Percentiles rank a stretch among this genome's conserved stretches.
These are phyloP conservation scores for Epichloe bromicola DNA, from an alignment of 2,329 filamentous ascomycete species.

Conservation along the genomic window DNA sequence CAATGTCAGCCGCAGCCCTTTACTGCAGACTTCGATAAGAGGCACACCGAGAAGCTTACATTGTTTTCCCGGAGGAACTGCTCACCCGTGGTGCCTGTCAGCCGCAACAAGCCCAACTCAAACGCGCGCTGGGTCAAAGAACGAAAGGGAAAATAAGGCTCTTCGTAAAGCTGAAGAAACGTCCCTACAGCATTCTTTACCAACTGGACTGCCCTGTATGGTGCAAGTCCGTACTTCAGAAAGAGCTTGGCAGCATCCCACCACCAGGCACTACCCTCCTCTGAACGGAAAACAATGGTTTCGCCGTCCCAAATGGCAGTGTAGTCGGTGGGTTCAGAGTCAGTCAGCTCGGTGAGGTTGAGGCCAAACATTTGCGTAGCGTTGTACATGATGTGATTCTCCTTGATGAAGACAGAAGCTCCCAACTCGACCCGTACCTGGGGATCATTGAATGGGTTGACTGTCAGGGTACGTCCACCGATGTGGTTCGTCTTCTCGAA, in stretches of 20 bases:
- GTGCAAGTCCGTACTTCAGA: constrained; percentile 75
- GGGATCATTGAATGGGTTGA: constrained; percentile 59
- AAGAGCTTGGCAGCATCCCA: constrained; percentile 69
- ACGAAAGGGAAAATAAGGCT: constrained; percentile 71
- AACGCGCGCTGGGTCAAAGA: constrained; percentile 58
- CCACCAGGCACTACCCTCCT: constrained; percentile 51
- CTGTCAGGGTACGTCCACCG: constrained; percentile 78
- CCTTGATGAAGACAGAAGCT: constrained; percentile 78
- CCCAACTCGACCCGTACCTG: constrained; percentile 68
- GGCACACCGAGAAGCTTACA: background rate
- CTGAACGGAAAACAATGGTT: constrained; percentile 55
- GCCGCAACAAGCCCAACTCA: constrained; percentile 51
- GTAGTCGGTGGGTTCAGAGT: constrained; percentile 36
- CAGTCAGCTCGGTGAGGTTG: constrained; percentile 31
- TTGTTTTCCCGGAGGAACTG: constrained; percentile 57
- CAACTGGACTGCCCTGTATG: constrained; percentile 57
- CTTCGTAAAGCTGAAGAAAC: constrained; percentile 71
- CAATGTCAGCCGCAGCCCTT: constrained; percentile 1
- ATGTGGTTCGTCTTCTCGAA: constrained; percentile 70
- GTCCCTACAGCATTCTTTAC: constrained; percentile 57
- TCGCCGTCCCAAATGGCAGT: constrained; percentile 79
- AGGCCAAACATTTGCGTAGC: constrained; percentile 63
- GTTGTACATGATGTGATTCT: constrained; percentile 71
- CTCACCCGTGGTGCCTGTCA: constrained; percentile 59
- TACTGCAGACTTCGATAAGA: too few relatives aligned